Conservation (phyloP, 2,329 filamentous ascomycete species). For the Cordyceps cateniannulata region DNA sequence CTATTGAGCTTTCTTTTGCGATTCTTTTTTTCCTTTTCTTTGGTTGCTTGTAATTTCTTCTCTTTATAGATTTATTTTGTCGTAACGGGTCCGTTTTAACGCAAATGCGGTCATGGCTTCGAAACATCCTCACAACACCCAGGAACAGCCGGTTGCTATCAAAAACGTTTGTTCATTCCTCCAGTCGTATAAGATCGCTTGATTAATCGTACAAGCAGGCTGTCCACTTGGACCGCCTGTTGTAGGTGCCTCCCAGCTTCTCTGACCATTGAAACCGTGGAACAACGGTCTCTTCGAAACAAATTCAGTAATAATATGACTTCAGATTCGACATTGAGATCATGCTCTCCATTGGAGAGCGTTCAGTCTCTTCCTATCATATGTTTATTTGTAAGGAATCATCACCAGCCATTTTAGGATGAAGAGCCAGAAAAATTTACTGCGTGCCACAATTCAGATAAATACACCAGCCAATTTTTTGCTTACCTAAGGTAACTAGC, state of each 20-base stretch:
- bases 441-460: slow-evolving; percentile 17
- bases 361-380: slow-evolving; percentile 68
- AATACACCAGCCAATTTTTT: background rate
- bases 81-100: too few relatives aligned
- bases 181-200: too few relatives aligned
- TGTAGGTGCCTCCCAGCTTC: background rate
- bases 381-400: slow-evolving; percentile 46
- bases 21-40: too few relatives aligned
- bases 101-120: too few relatives aligned
- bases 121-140: too few relatives aligned
- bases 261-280: background rate
- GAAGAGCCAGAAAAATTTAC: slow-evolving; percentile 24
- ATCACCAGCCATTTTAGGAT: slow-evolving; percentile 49
- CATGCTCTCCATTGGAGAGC: slow-evolving; percentile 47
- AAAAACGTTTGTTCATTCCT: too few relatives aligned
- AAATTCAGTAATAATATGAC: slow-evolving; percentile 26
- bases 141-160: too few relatives aligned
- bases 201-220: too few relatives aligned
- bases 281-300: background rate
- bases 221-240: background rate
- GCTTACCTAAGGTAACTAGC: slow-evolving; percentile 19
- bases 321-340: slow-evolving; percentile 60
- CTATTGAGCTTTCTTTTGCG: too few relatives aligned
- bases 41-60: too few relatives aligned
- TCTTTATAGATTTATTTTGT: too few relatives aligned